phyloP scores from a whole-genome alignment of 1,284 basidiomycete species.

The Phenoliferia sp. region DNA sequence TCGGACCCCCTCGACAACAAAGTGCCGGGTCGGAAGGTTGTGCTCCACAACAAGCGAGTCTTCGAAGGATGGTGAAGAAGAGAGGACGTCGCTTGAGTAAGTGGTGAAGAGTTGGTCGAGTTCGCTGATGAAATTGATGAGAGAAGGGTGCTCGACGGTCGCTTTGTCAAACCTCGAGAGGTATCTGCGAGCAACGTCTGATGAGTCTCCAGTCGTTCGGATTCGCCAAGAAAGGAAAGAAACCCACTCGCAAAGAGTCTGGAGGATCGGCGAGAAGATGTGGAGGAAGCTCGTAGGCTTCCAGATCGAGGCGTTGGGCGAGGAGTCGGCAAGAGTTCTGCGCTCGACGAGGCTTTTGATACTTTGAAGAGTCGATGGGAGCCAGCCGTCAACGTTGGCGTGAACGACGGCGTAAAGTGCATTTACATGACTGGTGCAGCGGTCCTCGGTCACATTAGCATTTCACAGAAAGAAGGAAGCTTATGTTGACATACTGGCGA shows the following conservation, averaged over 20 bases:
- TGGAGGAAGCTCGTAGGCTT: neutral
- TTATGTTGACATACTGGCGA: neutral
- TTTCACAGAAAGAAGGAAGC: neutral
- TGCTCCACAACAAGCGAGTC: conserved; percentile 39
- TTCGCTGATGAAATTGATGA: conserved; percentile 47
- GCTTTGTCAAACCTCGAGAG: conserved; percentile 59
- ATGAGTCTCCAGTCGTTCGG: no score
- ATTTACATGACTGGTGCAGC: conserved; percentile 4
- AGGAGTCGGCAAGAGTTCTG: neutral
- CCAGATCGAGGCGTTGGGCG: neutral
- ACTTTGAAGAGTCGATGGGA: neutral
- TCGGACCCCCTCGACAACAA: conserved; percentile 43
- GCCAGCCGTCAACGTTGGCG: neutral
- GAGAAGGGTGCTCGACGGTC: conserved; percentile 48
- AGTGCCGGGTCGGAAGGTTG: conserved; percentile 37
- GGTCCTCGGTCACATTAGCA: no score
- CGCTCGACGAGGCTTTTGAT: neutral
- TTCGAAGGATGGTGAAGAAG: conserved; percentile 41
- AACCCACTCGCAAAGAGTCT: conserved; percentile 1
- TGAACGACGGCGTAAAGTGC: neutral
- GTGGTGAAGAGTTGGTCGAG: conserved; percentile 49
- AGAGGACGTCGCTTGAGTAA: conserved; percentile 49
- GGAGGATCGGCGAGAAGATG: neutral
- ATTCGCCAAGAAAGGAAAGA: neutral
- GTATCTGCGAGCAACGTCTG: conserved; percentile 45